phyloP scores from a whole-genome alignment of 2,329 filamentous ascomycete genomes.

The Colletotrichum eremochloae region DNA sequence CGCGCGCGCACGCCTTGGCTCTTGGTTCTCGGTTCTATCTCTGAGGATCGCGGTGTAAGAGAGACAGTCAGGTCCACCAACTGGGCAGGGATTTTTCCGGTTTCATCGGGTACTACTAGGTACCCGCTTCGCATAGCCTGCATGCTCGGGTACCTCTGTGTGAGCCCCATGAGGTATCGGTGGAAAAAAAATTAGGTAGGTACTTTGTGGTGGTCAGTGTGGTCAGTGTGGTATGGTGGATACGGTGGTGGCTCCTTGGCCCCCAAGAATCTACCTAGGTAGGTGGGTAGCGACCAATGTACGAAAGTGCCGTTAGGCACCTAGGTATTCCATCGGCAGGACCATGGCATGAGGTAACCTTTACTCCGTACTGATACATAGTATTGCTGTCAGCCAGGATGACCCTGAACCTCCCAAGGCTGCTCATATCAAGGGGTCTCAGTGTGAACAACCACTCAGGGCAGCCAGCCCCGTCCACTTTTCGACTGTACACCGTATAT shows the following conservation, averaged over 20 bases:
- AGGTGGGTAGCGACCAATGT: too few relatives aligned
- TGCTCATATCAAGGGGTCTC: not conserved
- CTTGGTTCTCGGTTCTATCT: not conserved
- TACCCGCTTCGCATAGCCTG: not conserved
- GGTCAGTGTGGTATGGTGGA: not conserved
- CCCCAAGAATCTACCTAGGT: too few relatives aligned
- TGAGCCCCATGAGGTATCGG: constrained; percentile 14
- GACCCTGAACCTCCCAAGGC: not conserved
- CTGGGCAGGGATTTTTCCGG: not conserved
- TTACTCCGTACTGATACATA: not conserved
- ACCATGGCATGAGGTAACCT: not conserved
- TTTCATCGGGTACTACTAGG: not conserved
- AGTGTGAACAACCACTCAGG: not conserved
- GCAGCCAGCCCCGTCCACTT: not conserved
- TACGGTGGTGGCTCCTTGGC: too few relatives aligned
- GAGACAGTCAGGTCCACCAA: not conserved
- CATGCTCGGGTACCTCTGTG: not conserved
- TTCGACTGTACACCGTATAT: not conserved
- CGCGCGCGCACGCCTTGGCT: not conserved
- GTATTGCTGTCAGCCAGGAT: not conserved
- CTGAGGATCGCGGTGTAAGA: not conserved
- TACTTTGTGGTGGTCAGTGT: not conserved
- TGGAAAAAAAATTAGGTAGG: not conserved
- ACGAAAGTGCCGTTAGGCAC: too few relatives aligned
- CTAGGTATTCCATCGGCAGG: not conserved